phyloP scores from a whole-genome alignment of 768 basidiomycete genomes.

The Mycena leptocephala region DNA sequence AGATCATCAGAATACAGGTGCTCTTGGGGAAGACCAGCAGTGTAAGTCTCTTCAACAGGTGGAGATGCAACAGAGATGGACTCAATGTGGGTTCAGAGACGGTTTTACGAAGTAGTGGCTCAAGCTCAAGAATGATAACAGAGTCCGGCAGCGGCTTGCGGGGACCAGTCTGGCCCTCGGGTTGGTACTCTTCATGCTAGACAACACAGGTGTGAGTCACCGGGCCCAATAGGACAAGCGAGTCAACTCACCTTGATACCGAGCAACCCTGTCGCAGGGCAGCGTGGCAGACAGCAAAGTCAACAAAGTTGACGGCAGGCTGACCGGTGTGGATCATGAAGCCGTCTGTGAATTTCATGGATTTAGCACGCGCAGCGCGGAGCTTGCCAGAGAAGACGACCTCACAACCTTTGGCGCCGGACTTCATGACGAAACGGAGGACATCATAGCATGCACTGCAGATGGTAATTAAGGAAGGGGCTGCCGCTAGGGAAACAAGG shows the following conservation, averaged over 20 bases:
- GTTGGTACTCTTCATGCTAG: slow-evolving; percentile 97
- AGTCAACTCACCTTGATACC: slow-evolving; percentile 90
- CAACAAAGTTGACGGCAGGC: slow-evolving; percentile 96
- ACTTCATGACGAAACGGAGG: slow-evolving; percentile 99
- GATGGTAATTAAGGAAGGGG: background rate
- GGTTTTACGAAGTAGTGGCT: slow-evolving; percentile 93
- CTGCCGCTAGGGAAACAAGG: background rate
- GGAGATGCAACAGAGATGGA: slow-evolving; percentile 68
- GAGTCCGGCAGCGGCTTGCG: slow-evolving; percentile 96
- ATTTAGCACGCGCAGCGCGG: slow-evolving; percentile 99
- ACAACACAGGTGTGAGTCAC: slow-evolving; percentile 30
- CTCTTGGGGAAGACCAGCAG: slow-evolving; percentile 57
- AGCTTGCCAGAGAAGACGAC: slow-evolving; percentile 99
- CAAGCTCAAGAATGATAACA: slow-evolving; percentile 91
- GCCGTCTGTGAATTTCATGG: slow-evolving; percentile 99
- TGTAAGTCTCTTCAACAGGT: slow-evolving; percentile 67
- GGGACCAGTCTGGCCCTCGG: slow-evolving; percentile 94
- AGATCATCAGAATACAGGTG: slow-evolving; percentile 72
- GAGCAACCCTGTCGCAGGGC: slow-evolving; percentile 97
- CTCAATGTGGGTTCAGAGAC: slow-evolving; percentile 92
- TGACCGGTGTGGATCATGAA: slow-evolving; percentile 99
- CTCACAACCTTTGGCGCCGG: slow-evolving; percentile 99
- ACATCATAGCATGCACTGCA: slow-evolving; percentile 98
- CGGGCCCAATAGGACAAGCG: background rate
- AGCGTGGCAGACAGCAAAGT: slow-evolving; percentile 98